Evolutionary conservation across 2,329 filamentous ascomycete species (phyloP).

Genomic region (Trichoderma koningii): DNA sequence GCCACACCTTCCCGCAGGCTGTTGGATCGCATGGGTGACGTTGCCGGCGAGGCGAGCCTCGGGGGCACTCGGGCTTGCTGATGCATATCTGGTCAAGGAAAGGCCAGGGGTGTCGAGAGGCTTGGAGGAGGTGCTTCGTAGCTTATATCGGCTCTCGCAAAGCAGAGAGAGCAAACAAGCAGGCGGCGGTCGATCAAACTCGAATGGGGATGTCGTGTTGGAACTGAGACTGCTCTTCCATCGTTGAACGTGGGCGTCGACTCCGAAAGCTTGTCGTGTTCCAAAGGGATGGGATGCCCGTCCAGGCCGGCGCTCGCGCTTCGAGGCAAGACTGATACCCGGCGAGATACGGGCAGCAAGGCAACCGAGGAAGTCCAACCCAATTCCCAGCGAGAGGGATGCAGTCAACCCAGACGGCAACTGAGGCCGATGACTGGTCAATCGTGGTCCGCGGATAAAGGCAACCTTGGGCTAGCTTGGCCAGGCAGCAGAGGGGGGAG

Average conservation of each 20-base stretch:
- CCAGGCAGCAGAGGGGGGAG: constrained; percentile 24
- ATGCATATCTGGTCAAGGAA: constrained; percentile 64
- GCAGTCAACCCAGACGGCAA: constrained; percentile 21
- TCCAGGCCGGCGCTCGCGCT: constrained; percentile 5
- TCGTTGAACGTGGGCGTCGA: constrained; percentile 32
- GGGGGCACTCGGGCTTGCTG: constrained; percentile 80
- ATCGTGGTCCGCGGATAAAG: constrained; percentile 21
- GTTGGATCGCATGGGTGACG: constrained; percentile 63
- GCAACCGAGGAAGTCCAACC: background rate
- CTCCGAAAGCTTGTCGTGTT: background rate
- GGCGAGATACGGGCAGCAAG: constrained; percentile 19
- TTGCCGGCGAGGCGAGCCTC: constrained; percentile 70
- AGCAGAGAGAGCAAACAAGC: constrained; percentile 7
- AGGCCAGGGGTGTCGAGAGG: background rate
- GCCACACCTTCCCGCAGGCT: constrained; percentile 66
- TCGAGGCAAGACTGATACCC: background rate
- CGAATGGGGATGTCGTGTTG: constrained; percentile 38
- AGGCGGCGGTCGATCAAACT: constrained; percentile 34
- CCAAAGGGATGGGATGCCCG: constrained; percentile 6
- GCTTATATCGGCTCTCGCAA: constrained; percentile 18
- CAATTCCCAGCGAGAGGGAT: constrained; percentile 11
- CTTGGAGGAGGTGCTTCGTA: background rate
- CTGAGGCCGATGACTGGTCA: constrained; percentile 25
- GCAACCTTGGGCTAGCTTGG: constrained; percentile 23
- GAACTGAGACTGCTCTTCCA: constrained; percentile 42